A percentile compares a stretch with the other conserved stretches of the same genome.
Evolutionary conservation across 345 rosid species (phyloP).

Genomic region (Leavenworthia alabamica): DNA sequence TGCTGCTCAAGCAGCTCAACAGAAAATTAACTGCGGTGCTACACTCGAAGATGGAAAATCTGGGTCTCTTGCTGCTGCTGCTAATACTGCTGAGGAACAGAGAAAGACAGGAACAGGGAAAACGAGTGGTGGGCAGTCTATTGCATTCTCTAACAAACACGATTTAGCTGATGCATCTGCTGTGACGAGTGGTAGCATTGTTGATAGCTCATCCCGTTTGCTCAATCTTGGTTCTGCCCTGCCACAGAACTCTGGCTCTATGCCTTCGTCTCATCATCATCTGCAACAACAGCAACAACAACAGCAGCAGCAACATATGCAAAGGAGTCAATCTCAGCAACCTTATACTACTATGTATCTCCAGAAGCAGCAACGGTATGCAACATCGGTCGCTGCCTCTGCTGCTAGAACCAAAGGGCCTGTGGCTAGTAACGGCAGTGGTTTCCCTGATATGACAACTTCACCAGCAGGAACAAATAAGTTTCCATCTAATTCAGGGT

Average conservation of each 20-base stretch:
- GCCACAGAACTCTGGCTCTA: conserved; percentile 44
- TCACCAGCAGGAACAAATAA: conserved; percentile 53
- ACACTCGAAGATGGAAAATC: conserved; percentile 60
- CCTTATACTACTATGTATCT: conserved; percentile 49
- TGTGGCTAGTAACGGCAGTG: no score
- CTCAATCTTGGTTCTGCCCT: conserved; percentile 53
- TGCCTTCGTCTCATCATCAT: conserved; percentile 29
- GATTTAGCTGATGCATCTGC: conserved; percentile 53
- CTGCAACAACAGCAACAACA: conserved; percentile 46
- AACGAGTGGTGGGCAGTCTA: conserved; percentile 50
- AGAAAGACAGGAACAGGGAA: conserved; percentile 35
- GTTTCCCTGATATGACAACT: no score
- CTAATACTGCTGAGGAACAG: conserved; percentile 52
- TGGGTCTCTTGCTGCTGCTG: conserved; percentile 42
- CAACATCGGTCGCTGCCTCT: conserved; percentile 47
- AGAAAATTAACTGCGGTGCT: conserved; percentile 59
- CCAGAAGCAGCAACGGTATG: conserved; percentile 69
- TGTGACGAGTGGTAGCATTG: conserved; percentile 49
- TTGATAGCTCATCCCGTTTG: conserved; percentile 67
- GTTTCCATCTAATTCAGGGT: conserved; percentile 49
- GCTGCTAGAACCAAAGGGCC: no score
- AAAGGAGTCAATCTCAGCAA: conserved; percentile 42
- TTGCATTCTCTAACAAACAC: conserved; percentile 65
- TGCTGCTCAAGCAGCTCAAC: conserved; percentile 68
- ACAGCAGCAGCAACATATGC: conserved; percentile 46